phyloP scores from a whole-genome alignment of 768 basidiomycete genomes.

The Mycena galericulata region DNA sequence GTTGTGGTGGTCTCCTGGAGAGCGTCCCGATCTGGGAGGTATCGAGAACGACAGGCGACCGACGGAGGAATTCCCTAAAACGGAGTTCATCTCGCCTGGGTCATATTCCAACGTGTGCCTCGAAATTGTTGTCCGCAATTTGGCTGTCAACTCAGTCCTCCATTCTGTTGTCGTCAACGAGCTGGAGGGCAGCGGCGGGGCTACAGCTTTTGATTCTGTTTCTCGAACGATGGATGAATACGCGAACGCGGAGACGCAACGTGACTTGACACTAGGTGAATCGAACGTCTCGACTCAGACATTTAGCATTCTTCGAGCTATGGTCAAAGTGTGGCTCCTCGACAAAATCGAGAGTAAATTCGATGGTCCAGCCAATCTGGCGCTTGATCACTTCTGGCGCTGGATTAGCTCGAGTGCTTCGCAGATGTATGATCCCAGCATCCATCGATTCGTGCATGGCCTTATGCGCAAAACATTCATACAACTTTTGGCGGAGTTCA shows the following conservation, averaged over 20 bases:
- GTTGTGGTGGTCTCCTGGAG: constrained; percentile 95
- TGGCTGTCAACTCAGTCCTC: constrained; percentile 93
- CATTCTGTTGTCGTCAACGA: constrained; percentile 97
- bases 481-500: constrained; percentile 96
- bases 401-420: constrained; percentile 93
- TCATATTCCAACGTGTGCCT: constrained; percentile 94
- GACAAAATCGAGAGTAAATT: constrained; percentile 82
- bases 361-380: constrained; percentile 73
- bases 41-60: constrained; percentile 87
- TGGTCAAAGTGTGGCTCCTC: constrained; percentile 92
- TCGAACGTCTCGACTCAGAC: constrained; percentile 89
- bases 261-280: constrained; percentile 89
- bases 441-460: constrained; percentile 93
- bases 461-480: constrained; percentile 99
- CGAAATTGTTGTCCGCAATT: constrained; percentile 88
- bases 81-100: constrained; percentile 87
- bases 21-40: constrained; percentile 93
- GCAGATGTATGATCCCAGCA: constrained; percentile 90
- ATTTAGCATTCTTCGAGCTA: constrained; percentile 84
- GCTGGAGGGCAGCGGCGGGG: constrained; percentile 93
- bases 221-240: constrained; percentile 94
- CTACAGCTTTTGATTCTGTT: constrained; percentile 93
- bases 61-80: constrained; percentile 81
- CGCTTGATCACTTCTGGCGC: constrained; percentile 96
- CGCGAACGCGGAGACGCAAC: constrained; percentile 73